Evolutionary conservation across 257 asterid species (phyloP).

Genomic region (Coffea eugenioides): DNA sequence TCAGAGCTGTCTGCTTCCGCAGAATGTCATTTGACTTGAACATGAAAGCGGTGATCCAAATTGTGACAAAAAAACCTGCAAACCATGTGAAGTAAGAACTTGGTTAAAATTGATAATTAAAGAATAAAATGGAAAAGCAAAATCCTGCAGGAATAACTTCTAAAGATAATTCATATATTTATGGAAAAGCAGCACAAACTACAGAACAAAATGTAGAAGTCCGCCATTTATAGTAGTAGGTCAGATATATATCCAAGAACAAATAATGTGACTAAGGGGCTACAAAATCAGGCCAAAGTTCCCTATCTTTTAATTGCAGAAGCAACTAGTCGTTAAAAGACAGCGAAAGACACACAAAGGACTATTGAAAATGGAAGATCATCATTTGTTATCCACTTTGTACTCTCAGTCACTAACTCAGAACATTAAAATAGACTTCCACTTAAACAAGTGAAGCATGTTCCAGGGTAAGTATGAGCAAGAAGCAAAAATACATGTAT

Average conservation of each 20-base stretch:
- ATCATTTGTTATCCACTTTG: background rate
- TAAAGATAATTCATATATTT: background rate
- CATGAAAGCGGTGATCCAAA: slow-evolving; percentile 74
- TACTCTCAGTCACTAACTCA: background rate
- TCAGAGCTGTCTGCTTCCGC: slow-evolving; percentile 90
- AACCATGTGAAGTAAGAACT: slow-evolving; percentile 5
- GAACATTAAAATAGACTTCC: background rate
- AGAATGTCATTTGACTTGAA: slow-evolving; percentile 85
- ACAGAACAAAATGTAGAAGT: background rate
- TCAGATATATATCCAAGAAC: background rate
- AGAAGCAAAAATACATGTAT: background rate
- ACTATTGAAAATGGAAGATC: background rate
- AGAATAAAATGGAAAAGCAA: background rate
- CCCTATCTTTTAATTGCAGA: background rate
- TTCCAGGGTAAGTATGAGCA: background rate
- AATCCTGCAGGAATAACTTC: background rate
- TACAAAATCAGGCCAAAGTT: background rate
- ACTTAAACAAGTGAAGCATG: background rate
- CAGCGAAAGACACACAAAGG: background rate
- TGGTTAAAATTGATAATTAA: background rate
- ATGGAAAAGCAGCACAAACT: background rate
- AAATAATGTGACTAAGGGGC: background rate
- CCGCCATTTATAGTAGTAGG: background rate
- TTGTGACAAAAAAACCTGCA: slow-evolving; percentile 75
- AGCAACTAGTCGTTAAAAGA: background rate